Evolutionary conservation across 768 basidiomycete species (phyloP), one percentile per base, ranked within the genome.

Genomic region (Mrakia blollopis): DNA sequence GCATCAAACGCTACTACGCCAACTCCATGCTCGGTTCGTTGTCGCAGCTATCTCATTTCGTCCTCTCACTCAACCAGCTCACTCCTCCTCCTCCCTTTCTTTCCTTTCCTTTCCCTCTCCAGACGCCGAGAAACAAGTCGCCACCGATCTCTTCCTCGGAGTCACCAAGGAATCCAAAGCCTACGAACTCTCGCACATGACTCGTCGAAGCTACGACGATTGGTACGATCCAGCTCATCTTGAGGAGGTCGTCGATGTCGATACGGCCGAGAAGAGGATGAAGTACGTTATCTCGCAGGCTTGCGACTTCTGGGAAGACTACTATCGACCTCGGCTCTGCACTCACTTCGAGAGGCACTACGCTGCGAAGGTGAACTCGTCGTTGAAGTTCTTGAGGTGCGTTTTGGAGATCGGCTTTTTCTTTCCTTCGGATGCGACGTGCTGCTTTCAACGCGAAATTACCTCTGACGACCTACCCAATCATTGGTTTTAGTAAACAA

Each of bases 41-140:
- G n/a, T n/a, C n/a, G n/a, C n/a, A n/a, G n/a, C n/a, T n/a, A n/a
- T 62, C 14, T 32, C 44, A 11, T 41, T 11, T 41, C 39, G 44
- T 44, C 44, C n/a, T n/a, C n/a, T n/a, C n/a, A n/a, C n/a, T n/a
- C n/a, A n/a, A n/a, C n/a, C n/a, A n/a, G n/a, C n/a, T 44, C 44
- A 14, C 72, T 23, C 30, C 50, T 62, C 62, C 13, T 57, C 25
- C 10, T 30, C 7, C 35, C n/a, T 6, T 44, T 18, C 13, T 28
- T 65, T 21, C n/a, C 35, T 32, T 3, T 37, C 25, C n/a, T 14
- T 21, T 18, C 25, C 50, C 21, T 7, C 71, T 18, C 39, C 73
- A 93, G 96, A 99, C 81, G 93, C 92, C 9, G 97, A 98, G 85
- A 98, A 98, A 83, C 97, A 99, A 84, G 87, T 91, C 13, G 95